A percentile compares a stretch with the other conserved stretches of the same genome.
Evolutionary conservation across 345 rosid genomes (phyloP).

Genomic region (Hibiscus syriacus): DNA sequence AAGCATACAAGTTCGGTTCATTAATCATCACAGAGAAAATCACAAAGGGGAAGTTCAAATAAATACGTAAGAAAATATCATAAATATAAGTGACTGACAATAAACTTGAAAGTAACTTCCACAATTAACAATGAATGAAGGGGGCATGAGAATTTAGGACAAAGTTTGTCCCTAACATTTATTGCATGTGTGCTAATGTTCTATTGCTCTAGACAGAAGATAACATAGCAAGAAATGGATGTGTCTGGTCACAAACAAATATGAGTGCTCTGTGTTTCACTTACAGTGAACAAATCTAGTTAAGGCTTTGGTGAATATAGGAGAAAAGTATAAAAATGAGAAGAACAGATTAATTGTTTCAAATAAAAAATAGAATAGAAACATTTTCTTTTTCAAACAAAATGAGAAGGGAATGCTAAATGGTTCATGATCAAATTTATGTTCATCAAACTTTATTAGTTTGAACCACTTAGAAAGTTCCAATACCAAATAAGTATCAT

Average conservation of each 20-base stretch:
- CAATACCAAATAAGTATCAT: no score
- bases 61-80: not conserved
- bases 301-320: not conserved
- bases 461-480: not conserved
- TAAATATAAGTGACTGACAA: not conserved
- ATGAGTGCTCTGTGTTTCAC: not conserved
- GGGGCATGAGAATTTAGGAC: no score
- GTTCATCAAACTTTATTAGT: not conserved
- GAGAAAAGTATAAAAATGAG: not conserved
- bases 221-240: no score
- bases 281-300: not conserved
- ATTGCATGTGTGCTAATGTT: no score
- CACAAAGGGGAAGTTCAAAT: not conserved
- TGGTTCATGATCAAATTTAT: not conserved
- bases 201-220: no score
- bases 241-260: not conserved
- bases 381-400: not conserved
- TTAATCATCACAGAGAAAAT: not conserved
- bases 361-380: not conserved
- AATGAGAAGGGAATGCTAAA: not conserved
- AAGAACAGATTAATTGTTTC: not conserved
- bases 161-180: no score
- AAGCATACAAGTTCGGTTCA: conserved; percentile 12
- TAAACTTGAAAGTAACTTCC: no score
- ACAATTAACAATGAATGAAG: no score